Percentiles rank a stretch among this genome's conserved stretches.
Evolutionary conservation across 1,139 yeast genomes (phyloP).

Genomic region (Geotrichum europaeum): DNA sequence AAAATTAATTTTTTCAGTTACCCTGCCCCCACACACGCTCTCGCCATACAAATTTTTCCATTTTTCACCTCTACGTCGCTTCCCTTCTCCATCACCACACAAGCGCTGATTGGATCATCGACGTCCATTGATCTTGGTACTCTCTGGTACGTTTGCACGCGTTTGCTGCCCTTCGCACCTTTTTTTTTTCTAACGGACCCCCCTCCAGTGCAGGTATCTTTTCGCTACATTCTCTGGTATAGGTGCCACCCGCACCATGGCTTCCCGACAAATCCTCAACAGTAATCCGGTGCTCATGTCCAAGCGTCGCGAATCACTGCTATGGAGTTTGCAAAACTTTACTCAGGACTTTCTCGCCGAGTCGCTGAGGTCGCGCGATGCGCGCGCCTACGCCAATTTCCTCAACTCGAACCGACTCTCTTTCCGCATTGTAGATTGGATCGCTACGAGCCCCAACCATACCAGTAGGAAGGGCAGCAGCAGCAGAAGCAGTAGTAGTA

Average conservation of each 20-base stretch:
- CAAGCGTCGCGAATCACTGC: conserved; percentile 10
- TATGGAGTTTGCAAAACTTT: conserved; percentile 17
- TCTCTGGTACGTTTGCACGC: neutral
- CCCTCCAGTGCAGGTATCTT: neutral
- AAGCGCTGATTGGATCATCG: neutral
- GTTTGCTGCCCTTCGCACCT: neutral
- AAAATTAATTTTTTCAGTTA: neutral
- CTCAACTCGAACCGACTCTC: conserved; percentile 8
- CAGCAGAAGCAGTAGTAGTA: too few species aligned
- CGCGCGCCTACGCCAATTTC: conserved; percentile 9
- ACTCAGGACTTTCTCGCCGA: conserved; percentile 18
- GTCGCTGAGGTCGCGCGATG: conserved; percentile 7
- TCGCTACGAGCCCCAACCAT: neutral
- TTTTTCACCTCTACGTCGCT: neutral
- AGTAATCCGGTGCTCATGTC: conserved; percentile 12
- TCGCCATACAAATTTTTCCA: neutral
- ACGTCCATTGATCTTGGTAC: neutral
- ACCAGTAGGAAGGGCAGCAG: too few species aligned
- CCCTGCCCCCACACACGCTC: neutral
- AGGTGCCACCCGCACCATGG: conserved; percentile 17
- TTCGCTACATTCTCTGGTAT: neutral
- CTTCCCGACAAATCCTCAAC: conserved; percentile 13
- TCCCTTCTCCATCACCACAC: neutral
- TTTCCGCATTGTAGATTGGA: conserved; percentile 13
- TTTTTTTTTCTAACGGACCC: neutral